Conservation (phyloP, 805 yeast genomes). For the Hanseniaspora valbyensis region DNA sequence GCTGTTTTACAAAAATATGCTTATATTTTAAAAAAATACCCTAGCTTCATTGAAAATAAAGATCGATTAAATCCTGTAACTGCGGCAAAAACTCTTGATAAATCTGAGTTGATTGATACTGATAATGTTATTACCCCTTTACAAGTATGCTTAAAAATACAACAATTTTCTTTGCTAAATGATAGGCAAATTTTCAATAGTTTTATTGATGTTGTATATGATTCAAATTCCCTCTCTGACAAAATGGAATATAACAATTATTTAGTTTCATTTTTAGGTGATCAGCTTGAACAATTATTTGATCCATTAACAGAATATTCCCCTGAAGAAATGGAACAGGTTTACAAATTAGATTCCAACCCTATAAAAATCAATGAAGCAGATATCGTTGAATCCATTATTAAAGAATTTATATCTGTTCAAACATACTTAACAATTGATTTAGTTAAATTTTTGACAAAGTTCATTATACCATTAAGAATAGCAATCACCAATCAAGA, state of each 20-base stretch:
- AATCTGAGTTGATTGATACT: conserved; percentile 45
- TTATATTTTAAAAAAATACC: conserved; percentile 30
- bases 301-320: conserved; percentile 86
- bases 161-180: conserved; percentile 49
- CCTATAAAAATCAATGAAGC: conserved; percentile 23
- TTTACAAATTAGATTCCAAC: conserved; percentile 50
- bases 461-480: conserved; percentile 68
- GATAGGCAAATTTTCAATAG: conserved; percentile 39
- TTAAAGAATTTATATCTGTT: conserved; percentile 54
- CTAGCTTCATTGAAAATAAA: conserved; percentile 16
- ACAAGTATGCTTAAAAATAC: conserved; percentile 45
- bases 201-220: conserved; percentile 66
- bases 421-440: conserved; percentile 67
- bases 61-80: conserved; percentile 65
- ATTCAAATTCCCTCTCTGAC: conserved; percentile 32
- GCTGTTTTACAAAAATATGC: conserved; percentile 59
- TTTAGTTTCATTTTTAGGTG: conserved; percentile 66
- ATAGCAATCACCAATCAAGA: conserved; percentile 51
- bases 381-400: conserved; percentile 40
- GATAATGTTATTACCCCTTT: conserved; percentile 35
- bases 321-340: conserved; percentile 71
- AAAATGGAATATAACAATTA: conserved; percentile 59
- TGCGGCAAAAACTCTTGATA: conserved; percentile 70
- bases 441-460: conserved; percentile 64
- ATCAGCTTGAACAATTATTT: conserved; percentile 76